Percentiles rank a stretch among this genome's conserved stretches.
phyloP scores from a whole-genome alignment of 768 basidiomycete genomes.

The Mycena venus region DNA sequence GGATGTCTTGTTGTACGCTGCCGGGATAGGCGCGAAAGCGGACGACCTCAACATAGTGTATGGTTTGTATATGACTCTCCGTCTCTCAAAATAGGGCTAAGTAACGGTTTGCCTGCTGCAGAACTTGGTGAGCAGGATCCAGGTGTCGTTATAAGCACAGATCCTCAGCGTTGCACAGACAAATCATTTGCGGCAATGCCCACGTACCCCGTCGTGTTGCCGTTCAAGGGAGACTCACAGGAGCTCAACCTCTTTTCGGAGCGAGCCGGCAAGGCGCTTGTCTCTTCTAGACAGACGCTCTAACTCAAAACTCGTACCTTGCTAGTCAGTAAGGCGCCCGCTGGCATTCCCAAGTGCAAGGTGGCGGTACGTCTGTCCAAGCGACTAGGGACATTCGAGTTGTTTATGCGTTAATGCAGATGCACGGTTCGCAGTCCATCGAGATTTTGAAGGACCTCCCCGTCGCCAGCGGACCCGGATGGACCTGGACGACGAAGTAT shows the following conservation, averaged over 20 bases:
- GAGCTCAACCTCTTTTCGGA: constrained; percentile 81
- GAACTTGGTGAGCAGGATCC: constrained; percentile 62
- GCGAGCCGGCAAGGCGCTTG: constrained; percentile 53
- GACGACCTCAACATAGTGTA: constrained; percentile 80
- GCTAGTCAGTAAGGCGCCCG: constrained; percentile 58
- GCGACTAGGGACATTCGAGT: background rate
- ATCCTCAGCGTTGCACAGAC: constrained; percentile 54
- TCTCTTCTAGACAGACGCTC: too few species aligned
- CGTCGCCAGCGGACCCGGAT: constrained; percentile 80
- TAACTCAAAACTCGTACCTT: too few species aligned
- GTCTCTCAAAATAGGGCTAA: too few species aligned
- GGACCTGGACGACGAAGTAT: constrained; percentile 78
- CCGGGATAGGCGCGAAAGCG: constrained; percentile 85
- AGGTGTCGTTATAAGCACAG: background rate
- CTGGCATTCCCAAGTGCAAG: constrained; percentile 83
- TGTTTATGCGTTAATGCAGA: constrained; percentile 51
- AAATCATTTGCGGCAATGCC: constrained; percentile 82
- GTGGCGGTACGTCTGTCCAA: constrained; percentile 64
- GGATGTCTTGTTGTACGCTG: constrained; percentile 83
- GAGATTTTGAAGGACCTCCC: constrained; percentile 87
- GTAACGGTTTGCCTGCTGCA: constrained; percentile 29
- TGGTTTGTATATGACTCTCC: constrained; percentile 57
- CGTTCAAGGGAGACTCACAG: constrained; percentile 75
- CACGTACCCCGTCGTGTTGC: constrained; percentile 87
- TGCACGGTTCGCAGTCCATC: constrained; percentile 85